These are phyloP conservation scores for Kokia cookei DNA, from an alignment of 441 rosid species.

Conservation along the genomic window DNA sequence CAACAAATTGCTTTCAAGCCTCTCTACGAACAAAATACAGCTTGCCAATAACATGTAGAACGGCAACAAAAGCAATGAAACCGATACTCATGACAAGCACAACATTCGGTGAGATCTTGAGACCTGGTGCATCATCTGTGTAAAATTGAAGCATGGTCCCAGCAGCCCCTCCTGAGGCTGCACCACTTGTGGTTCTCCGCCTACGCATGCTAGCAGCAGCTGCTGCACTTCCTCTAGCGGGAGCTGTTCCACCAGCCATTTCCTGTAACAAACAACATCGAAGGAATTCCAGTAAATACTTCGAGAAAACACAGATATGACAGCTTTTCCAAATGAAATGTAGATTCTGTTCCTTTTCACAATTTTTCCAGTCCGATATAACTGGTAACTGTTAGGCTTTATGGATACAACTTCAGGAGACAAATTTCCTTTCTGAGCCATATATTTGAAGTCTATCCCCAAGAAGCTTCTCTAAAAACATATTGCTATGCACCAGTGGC, in stretches of 20 bases:
- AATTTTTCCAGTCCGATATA: not conserved
- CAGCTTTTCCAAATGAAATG: not conserved
- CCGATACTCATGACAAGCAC: conserved; percentile 28
- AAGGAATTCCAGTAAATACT: not conserved
- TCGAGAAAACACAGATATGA: not conserved
- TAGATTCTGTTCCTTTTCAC: not conserved
- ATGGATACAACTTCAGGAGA: not conserved
- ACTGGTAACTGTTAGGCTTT: not conserved
- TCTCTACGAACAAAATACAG: conserved; percentile 18
- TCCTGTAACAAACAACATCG: conserved; percentile 1
- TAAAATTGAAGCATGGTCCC: conserved; percentile 18
- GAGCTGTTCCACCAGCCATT: conserved; percentile 19
- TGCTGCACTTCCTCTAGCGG: conserved; percentile 23
- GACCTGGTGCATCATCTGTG: conserved; percentile 2
- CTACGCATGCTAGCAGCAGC: conserved; percentile 20
- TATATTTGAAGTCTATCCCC: not conserved
- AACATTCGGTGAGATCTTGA: conserved; percentile 25
- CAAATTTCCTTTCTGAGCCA: not conserved
- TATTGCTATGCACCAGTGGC: not conserved
- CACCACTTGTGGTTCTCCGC: conserved; percentile 21
- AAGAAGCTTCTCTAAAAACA: not conserved
- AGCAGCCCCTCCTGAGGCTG: conserved; percentile 16
- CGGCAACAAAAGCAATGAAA: conserved; percentile 25
- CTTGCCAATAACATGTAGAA: conserved; percentile 24
- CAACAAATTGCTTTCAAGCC: not conserved